Conservation (phyloP, 2,329 filamentous ascomycete species). For the Paraphoma sp. region DNA sequence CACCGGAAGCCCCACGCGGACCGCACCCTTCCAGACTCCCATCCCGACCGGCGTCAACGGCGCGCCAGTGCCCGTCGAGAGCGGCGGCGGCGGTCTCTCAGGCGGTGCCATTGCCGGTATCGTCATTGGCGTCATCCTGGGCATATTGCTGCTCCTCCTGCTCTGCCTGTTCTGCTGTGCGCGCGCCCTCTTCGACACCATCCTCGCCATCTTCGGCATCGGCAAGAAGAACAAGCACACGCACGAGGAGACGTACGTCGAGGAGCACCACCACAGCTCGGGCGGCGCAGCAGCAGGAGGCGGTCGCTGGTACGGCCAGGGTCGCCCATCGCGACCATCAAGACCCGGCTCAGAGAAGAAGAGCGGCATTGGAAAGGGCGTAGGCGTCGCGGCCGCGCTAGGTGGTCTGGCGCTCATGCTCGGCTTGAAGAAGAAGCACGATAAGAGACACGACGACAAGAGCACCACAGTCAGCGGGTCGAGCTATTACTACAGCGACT, state of each 20-base stretch:
- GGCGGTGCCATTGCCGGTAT: slow-evolving; percentile 81
- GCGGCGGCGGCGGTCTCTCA: slow-evolving; percentile 58
- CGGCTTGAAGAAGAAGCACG: slow-evolving; percentile 53
- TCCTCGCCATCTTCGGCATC: slow-evolving; percentile 67
- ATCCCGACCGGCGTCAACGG: slow-evolving; percentile 61
- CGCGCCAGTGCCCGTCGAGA: slow-evolving; percentile 37
- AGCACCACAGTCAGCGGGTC: slow-evolving; percentile 49
- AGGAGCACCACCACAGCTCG: slow-evolving; percentile 68
- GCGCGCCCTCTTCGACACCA: slow-evolving; percentile 61
- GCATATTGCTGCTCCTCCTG: slow-evolving; percentile 70
- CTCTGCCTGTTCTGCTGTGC: slow-evolving; percentile 76
- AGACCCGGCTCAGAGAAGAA: slow-evolving; percentile 44
- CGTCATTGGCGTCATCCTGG: slow-evolving; percentile 75
- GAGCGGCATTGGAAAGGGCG: slow-evolving; percentile 40
- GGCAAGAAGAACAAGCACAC: slow-evolving; percentile 56
- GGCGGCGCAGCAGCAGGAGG: slow-evolving; percentile 64
- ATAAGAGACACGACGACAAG: slow-evolving; percentile 52
- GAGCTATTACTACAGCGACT: slow-evolving; percentile 53
- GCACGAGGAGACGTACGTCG: slow-evolving; percentile 66
- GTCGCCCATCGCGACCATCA: slow-evolving; percentile 40
- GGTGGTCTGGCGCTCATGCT: slow-evolving; percentile 53
- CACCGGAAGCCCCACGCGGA: slow-evolving; percentile 55
- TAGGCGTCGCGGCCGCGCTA: slow-evolving; percentile 51
- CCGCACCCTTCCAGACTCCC: slow-evolving; percentile 58
- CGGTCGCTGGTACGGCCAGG: slow-evolving; percentile 58